Evolutionary conservation across 352 stramenopile genomes (phyloP).

Genomic region (Globisporangium lucens): DNA sequence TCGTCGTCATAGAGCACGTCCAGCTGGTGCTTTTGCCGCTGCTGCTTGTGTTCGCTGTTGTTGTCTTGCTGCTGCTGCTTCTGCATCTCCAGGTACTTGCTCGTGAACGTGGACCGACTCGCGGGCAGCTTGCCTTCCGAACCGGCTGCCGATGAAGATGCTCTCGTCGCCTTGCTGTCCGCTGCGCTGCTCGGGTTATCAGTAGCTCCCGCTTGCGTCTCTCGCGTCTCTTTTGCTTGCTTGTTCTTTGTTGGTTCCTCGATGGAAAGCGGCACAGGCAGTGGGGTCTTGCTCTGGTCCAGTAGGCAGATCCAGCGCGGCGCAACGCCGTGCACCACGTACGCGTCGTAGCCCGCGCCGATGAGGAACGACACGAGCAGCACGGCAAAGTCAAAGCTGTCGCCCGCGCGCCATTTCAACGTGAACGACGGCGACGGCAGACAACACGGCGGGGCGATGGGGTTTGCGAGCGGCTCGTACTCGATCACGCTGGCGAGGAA

Average conservation of each 20-base stretch:
- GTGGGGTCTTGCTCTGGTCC: slow-evolving; percentile 84
- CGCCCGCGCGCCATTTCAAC: slow-evolving; percentile 84
- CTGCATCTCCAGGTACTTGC: slow-evolving; percentile 60
- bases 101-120: slow-evolving; percentile 61
- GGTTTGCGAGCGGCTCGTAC: slow-evolving; percentile 92
- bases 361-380: slow-evolving; percentile 91
- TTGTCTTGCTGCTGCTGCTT: slow-evolving; percentile 35
- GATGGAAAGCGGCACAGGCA: slow-evolving; percentile 56
- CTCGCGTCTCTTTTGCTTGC: slow-evolving; percentile 9
- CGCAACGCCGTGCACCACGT: slow-evolving; percentile 89
- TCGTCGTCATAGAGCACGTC: slow-evolving; percentile 59
- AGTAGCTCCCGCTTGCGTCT: not conserved
- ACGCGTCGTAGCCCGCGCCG: slow-evolving; percentile 93
- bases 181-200: not conserved
- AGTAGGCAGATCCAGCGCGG: slow-evolving; percentile 88
- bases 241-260: slow-evolving; percentile 39
- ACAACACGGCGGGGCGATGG: slow-evolving; percentile 61
- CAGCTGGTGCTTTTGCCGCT: slow-evolving; percentile 29
- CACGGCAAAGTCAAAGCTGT: slow-evolving; percentile 92
- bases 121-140: slow-evolving; percentile 42
- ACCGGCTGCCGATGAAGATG: slow-evolving; percentile 1
- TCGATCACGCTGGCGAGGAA: slow-evolving; percentile 91
- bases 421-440: slow-evolving; percentile 86
- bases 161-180: slow-evolving; percentile 21
- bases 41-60: slow-evolving; percentile 17